A percentile compares a stretch with the other conserved stretches of the same genome.
Evolutionary conservation across 805 yeast species (phyloP).

Genomic region (Nakazawaea peltata): DNA sequence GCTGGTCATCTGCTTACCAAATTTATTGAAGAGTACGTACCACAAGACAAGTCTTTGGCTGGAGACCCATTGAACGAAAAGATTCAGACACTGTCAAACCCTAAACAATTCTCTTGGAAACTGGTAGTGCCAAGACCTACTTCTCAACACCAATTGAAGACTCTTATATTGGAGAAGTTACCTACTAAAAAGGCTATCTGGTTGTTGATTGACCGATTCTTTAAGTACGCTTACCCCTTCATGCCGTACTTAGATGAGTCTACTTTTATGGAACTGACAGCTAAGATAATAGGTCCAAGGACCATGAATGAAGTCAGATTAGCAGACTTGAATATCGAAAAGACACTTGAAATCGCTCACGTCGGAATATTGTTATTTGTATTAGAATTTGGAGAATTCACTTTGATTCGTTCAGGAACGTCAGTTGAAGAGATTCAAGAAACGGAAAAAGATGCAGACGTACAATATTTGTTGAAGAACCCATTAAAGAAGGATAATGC

Average conservation of each 20-base stretch:
- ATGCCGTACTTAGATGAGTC: slow-evolving; percentile 38
- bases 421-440: slow-evolving; percentile 19
- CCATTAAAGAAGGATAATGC: slow-evolving; percentile 33
- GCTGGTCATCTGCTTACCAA: too few relatives aligned
- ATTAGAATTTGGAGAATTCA: slow-evolving; percentile 12
- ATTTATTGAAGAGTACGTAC: too few relatives aligned
- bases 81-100: too few relatives aligned
- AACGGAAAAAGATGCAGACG: slow-evolving; percentile 12
- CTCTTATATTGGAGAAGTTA: slow-evolving; percentile 9
- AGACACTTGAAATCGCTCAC: slow-evolving; percentile 15
- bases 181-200: slow-evolving; percentile 26
- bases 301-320: slow-evolving; percentile 4
- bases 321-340: slow-evolving; percentile 8
- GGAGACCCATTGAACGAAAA: too few relatives aligned
- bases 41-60: too few relatives aligned
- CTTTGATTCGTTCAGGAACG: slow-evolving; percentile 2
- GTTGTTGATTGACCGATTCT: slow-evolving; percentile 30
- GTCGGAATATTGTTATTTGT: slow-evolving; percentile 20
- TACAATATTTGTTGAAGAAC: slow-evolving; percentile 23
- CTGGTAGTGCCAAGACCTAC: slow-evolving; percentile 2
- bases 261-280: slow-evolving; percentile 23
- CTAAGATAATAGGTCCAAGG: slow-evolving; percentile 26
- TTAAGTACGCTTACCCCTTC: slow-evolving; percentile 32
- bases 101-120: too few relatives aligned
- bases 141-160: slow-evolving; percentile 1